These are phyloP conservation scores for Fallopia convolvulus DNA, from an alignment of 148 eudicot genomes.

Conservation along the genomic window DNA sequence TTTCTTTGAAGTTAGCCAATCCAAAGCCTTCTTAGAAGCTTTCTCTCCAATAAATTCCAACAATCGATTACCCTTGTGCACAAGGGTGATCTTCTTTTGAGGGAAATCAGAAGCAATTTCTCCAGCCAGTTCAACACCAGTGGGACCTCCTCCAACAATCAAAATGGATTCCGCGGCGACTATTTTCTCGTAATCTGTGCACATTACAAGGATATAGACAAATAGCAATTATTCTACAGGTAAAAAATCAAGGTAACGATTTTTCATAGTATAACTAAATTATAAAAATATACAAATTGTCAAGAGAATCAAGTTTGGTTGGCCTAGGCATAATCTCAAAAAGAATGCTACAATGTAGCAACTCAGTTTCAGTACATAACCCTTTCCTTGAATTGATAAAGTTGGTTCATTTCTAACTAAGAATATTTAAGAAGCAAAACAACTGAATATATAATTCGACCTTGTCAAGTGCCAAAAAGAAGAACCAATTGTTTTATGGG, in stretches of 20 bases:
- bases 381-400: neutral
- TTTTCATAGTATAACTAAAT: neutral
- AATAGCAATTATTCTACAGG: too few relatives aligned
- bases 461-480: constrained; percentile 14
- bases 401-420: neutral
- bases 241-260: neutral
- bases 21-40: constrained; percentile 45
- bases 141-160: constrained; percentile 62
- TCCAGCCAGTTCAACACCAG: constrained; percentile 61
- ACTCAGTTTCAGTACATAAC: neutral
- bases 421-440: neutral
- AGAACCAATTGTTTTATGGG: neutral
- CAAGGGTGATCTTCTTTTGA: constrained; percentile 44
- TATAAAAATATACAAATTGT: neutral
- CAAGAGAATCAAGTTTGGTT: neutral
- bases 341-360: neutral
- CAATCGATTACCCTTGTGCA: constrained; percentile 42
- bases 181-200: constrained; percentile 52
- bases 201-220: constrained; percentile 3
- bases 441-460: constrained; percentile 16
- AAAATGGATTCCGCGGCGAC: constrained; percentile 32
- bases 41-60: constrained; percentile 49
- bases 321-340: neutral
- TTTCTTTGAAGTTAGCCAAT: constrained; percentile 41
- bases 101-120: constrained; percentile 50